phyloP scores from a whole-genome alignment of 805 yeast species.

The Yarrowia alimentaria region DNA sequence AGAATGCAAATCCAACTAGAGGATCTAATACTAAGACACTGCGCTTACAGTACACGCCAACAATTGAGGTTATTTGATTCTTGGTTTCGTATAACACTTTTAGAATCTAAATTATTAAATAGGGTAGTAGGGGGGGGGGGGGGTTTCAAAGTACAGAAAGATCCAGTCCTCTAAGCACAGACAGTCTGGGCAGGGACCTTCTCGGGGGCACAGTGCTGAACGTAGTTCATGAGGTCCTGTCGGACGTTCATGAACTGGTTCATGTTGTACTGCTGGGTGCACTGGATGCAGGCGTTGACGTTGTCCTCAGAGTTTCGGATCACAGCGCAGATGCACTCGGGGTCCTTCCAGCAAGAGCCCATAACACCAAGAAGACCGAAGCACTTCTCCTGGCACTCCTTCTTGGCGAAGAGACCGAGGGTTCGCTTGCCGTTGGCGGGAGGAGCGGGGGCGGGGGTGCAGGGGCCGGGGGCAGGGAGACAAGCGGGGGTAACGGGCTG shows the following conservation, averaged over 20 bases:
- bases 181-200: slow-evolving; percentile 22
- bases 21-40: no score
- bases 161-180: slow-evolving; percentile 1
- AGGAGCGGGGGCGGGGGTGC: slow-evolving; percentile 9
- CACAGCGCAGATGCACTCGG: slow-evolving; percentile 20
- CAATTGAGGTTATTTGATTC: no score
- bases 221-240: slow-evolving; percentile 24
- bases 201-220: slow-evolving; percentile 26
- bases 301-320: slow-evolving; percentile 22
- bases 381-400: slow-evolving; percentile 21
- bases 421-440: slow-evolving; percentile 24
- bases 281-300: slow-evolving; percentile 10
- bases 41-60: no score
- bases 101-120: slow-evolving; percentile 25
- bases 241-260: slow-evolving; percentile 25
- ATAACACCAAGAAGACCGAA: slow-evolving; percentile 11
- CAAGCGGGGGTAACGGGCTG: slow-evolving; percentile 11
- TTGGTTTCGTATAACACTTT: no score
- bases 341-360: slow-evolving; percentile 26
- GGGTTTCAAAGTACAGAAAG: background rate
- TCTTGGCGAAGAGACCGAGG: slow-evolving; percentile 14
- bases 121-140: slow-evolving; percentile 8
- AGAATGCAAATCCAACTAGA: no score
- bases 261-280: slow-evolving; percentile 26
- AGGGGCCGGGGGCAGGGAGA: slow-evolving; percentile 17